A percentile compares a stretch with the other conserved stretches of the same genome.
Evolutionary conservation across 495 filamentous ascomycete genomes (phyloP).

Genomic region (Podospora didyma): DNA sequence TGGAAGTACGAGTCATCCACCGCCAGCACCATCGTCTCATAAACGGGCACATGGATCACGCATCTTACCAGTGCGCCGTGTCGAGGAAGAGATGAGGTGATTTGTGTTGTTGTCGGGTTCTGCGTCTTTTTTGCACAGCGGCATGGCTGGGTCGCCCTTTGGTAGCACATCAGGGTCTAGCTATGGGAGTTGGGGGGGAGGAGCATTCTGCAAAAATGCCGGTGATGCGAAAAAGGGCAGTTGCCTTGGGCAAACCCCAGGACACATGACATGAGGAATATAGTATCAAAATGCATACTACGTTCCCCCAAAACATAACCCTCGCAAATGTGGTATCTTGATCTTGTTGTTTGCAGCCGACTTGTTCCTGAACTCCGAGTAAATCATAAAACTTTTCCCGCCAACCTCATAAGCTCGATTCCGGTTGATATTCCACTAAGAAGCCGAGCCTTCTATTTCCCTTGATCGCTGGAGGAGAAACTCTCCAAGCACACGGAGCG

Average conservation of each 20-base stretch:
- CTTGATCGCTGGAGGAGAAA: conserved; percentile 77
- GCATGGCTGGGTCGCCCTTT: background rate
- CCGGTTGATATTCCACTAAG: background rate
- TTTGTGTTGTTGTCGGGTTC: conserved; percentile 8
- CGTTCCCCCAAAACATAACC: background rate
- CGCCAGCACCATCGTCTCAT: conserved; percentile 62
- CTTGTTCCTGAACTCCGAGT: background rate
- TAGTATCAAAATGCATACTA: background rate
- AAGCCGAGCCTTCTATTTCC: conserved; percentile 55
- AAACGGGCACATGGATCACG: conserved; percentile 26
- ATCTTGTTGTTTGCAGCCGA: background rate
- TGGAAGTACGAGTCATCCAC: conserved; percentile 90
- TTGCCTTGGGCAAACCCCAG: background rate
- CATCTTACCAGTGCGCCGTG: conserved; percentile 2
- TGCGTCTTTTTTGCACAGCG: conserved; percentile 17
- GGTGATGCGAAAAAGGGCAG: conserved; percentile 8
- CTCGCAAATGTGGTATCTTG: conserved; percentile 1
- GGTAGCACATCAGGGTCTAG: background rate
- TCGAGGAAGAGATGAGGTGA: conserved; percentile 7
- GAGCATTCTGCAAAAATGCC: conserved; percentile 25
- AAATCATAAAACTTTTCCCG: background rate
- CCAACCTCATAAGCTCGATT: background rate
- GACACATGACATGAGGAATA: background rate
- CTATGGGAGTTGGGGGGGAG: conserved; percentile 31
- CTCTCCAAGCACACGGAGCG: conserved; percentile 79